Conservation (phyloP, 495 filamentous ascomycete genomes). For the Elasticomyces elasticus region DNA sequence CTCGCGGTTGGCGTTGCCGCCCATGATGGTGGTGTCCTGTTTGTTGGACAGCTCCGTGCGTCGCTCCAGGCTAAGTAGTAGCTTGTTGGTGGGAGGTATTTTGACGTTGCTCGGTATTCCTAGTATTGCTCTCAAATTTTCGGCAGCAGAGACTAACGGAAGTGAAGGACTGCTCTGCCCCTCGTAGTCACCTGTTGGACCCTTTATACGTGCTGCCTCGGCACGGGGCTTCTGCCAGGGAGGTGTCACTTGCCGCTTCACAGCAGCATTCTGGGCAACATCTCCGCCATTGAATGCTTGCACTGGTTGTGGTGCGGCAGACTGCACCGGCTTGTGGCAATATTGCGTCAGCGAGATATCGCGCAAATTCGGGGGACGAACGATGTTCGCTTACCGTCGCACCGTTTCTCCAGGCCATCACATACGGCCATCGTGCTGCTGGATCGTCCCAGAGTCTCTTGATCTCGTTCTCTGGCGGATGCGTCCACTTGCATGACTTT, state of each 20-base stretch:
- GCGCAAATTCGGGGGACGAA: background rate
- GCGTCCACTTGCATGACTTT: background rate
- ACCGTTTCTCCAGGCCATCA: background rate
- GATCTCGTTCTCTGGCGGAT: background rate
- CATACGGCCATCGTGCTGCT: background rate
- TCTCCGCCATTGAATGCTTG: background rate
- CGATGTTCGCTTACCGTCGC: background rate
- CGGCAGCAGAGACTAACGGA: too few species aligned
- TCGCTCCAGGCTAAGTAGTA: too few species aligned
- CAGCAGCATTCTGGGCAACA: background rate
- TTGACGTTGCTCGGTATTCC: too few species aligned
- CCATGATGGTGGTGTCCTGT: background rate
- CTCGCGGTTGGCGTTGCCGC: conserved; percentile 1
- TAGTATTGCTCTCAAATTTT: too few species aligned
- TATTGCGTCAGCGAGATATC: background rate
- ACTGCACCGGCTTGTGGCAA: background rate
- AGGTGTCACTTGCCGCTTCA: background rate
- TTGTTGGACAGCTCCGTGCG: too few species aligned
- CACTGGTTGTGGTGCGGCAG: background rate
- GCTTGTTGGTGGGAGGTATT: background rate
- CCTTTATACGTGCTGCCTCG: background rate
- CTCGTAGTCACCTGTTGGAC: too few species aligned
- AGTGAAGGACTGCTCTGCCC: background rate
- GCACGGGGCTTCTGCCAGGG: background rate
- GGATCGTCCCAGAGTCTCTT: background rate